Conservation (phyloP, 208 protist genomes). For the Sergeia podlipaevii region DNA sequence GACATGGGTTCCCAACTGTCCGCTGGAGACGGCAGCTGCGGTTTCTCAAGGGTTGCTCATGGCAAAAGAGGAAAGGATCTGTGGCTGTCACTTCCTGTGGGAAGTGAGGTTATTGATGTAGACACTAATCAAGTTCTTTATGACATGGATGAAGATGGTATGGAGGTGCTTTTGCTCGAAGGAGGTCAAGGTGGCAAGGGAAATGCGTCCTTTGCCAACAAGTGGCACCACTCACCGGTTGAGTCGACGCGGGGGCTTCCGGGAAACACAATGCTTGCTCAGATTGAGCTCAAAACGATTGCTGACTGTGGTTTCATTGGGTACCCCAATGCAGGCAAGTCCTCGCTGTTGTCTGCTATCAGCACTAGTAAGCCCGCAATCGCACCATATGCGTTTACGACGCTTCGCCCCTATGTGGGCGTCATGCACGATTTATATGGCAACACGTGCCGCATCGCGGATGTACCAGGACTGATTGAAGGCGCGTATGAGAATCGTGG, state of each 20-base stretch:
- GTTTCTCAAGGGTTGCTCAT: conserved; percentile 72
- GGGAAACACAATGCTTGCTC: conserved; percentile 86
- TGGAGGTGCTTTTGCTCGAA: conserved; percentile 81
- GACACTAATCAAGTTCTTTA: conserved; percentile 90
- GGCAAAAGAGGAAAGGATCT: conserved; percentile 67
- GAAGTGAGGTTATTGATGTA: conserved; percentile 83
- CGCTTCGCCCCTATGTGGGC: conserved; percentile 87
- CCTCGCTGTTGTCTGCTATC: conserved; percentile 87
- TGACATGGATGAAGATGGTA: conserved; percentile 73
- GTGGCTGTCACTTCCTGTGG: conserved; percentile 79
- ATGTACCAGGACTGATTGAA: conserved; percentile 91
- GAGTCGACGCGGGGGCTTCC: conserved; percentile 89
- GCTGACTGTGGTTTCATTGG: conserved; percentile 91
- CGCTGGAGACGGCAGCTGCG: conserved; percentile 56
- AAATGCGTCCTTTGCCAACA: conserved; percentile 88
- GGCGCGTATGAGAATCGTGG: conserved; percentile 88
- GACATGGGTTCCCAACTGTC: conserved; percentile 63
- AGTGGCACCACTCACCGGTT: conserved; percentile 83
- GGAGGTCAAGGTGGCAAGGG: conserved; percentile 90
- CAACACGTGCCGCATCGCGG: conserved; percentile 79
- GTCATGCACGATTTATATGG: conserved; percentile 81
- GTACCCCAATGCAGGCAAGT: conserved; percentile 93
- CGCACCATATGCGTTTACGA: conserved; percentile 90
- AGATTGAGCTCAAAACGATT: conserved; percentile 90
- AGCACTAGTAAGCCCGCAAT: conserved; percentile 78